Conservation (phyloP, 768 basidiomycete species). For the Sarcomyxa edulis region DNA sequence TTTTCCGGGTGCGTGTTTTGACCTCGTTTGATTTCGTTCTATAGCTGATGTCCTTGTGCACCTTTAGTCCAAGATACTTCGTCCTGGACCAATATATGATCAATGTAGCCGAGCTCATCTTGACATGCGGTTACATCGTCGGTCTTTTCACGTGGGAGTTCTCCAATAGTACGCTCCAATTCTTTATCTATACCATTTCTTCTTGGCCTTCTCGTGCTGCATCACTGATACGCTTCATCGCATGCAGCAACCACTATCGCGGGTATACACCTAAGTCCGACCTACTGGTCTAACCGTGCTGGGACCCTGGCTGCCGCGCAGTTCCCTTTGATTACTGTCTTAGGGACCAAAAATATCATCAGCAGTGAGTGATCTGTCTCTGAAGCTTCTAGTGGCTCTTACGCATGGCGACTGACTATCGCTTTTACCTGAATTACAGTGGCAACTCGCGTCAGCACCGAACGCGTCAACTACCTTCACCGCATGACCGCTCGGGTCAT, state of each 20-base stretch:
- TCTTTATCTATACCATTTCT: too few species aligned
- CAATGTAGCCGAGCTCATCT: conserved; percentile 22
- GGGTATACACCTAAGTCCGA: conserved; percentile 2
- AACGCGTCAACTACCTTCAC: conserved; percentile 7
- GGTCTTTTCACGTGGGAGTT: conserved; percentile 5
- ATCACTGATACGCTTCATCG: neutral
- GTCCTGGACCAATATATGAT: conserved; percentile 24
- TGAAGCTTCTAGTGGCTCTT: too few species aligned
- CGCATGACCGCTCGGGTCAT: too few species aligned
- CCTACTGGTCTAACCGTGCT: conserved; percentile 16
- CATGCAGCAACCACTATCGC: conserved; percentile 5
- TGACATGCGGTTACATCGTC: conserved; percentile 2
- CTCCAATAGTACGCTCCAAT: neutral
- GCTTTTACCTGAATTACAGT: too few species aligned
- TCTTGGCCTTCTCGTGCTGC: too few species aligned
- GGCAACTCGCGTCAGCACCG: too few species aligned
- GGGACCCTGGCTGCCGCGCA: conserved; percentile 27
- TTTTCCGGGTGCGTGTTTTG: too few species aligned
- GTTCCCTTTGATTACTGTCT: conserved; percentile 35
- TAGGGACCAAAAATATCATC: conserved; percentile 45
- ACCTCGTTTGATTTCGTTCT: too few species aligned
- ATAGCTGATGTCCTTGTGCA: too few species aligned
- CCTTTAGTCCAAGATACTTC: too few species aligned
- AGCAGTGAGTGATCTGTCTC: conserved; percentile 21
- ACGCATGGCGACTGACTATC: too few species aligned